phyloP scores from a whole-genome alignment of 2,329 filamentous ascomycete genomes.

The Tolypocladium nubicola region DNA sequence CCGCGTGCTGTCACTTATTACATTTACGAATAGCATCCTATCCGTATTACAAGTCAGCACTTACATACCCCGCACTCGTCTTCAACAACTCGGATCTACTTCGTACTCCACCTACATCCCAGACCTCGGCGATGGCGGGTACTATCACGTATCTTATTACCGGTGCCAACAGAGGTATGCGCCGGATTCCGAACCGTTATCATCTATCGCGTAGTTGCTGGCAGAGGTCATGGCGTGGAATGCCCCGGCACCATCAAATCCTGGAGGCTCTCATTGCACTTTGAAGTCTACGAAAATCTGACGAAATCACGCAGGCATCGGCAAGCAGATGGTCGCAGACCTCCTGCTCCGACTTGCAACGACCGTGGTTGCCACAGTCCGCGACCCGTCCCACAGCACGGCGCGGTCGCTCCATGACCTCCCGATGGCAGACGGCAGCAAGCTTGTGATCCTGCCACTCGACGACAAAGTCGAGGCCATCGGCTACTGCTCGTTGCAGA shows the following conservation, averaged over 20 bases:
- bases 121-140: not conserved
- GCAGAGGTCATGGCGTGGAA: not conserved
- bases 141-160: slow-evolving; percentile 6
- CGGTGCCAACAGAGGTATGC: slow-evolving; percentile 5
- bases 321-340: slow-evolving; percentile 4
- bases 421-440: slow-evolving; percentile 20
- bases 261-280: not conserved
- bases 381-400: slow-evolving; percentile 16
- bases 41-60: no score
- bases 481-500: slow-evolving; percentile 14
- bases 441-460: slow-evolving; percentile 25
- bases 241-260: no score
- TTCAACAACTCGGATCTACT: not conserved
- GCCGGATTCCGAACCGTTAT: no score
- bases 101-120: not conserved
- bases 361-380: slow-evolving; percentile 29
- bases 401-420: slow-evolving; percentile 11
- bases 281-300: no score
- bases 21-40: no score
- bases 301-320: slow-evolving; percentile 5
- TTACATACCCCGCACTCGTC: no score
- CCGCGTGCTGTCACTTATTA: no score
- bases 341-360: slow-evolving; percentile 5
- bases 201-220: no score
- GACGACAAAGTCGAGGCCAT: slow-evolving; percentile 21